A percentile compares a stretch with the other conserved stretches of the same genome.
Conservation (phyloP, 495 filamentous ascomycete genomes). For the Aspergillus incahuasiensis region DNA sequence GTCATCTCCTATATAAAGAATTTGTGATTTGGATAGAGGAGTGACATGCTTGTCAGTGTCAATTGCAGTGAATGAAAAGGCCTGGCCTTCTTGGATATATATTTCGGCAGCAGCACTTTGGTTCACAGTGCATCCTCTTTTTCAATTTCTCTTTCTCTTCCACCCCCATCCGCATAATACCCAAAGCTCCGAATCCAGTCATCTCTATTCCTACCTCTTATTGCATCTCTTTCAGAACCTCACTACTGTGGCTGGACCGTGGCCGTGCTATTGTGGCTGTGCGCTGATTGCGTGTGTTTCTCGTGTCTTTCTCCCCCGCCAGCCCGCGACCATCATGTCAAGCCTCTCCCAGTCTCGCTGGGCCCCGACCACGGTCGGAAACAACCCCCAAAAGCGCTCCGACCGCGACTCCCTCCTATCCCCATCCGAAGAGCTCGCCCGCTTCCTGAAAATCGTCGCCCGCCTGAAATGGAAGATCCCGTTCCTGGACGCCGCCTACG, state of each 20-base stretch:
- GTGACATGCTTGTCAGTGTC: too few relatives aligned
- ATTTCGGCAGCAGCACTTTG: too few relatives aligned
- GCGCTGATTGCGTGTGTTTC: not conserved
- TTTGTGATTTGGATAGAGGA: too few relatives aligned
- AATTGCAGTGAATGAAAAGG: too few relatives aligned
- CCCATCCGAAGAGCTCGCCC: constrained; percentile 43
- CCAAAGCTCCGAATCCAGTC: too few relatives aligned
- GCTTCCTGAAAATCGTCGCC: constrained; percentile 52
- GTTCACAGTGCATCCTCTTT: too few relatives aligned
- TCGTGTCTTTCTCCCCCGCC: not conserved
- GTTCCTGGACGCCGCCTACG: constrained; percentile 51
- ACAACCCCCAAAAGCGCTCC: constrained; percentile 15
- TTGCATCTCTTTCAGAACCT: too few relatives aligned
- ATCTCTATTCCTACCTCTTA: too few relatives aligned
- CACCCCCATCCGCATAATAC: too few relatives aligned
- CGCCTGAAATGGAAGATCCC: constrained; percentile 58
- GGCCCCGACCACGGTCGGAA: constrained; percentile 19
- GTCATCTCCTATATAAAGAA: too few relatives aligned
- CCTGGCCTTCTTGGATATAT: too few relatives aligned
- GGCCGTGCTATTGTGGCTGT: not conserved
- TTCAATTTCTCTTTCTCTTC: too few relatives aligned
- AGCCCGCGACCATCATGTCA: constrained; percentile 17
- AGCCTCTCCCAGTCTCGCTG: constrained; percentile 29
- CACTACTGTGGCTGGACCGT: not conserved
- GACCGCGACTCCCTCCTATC: constrained; percentile 15